Evolutionary conservation across 2,329 filamentous ascomycete species (phyloP).

Genomic region (Chaetomiaceae sp.): DNA sequence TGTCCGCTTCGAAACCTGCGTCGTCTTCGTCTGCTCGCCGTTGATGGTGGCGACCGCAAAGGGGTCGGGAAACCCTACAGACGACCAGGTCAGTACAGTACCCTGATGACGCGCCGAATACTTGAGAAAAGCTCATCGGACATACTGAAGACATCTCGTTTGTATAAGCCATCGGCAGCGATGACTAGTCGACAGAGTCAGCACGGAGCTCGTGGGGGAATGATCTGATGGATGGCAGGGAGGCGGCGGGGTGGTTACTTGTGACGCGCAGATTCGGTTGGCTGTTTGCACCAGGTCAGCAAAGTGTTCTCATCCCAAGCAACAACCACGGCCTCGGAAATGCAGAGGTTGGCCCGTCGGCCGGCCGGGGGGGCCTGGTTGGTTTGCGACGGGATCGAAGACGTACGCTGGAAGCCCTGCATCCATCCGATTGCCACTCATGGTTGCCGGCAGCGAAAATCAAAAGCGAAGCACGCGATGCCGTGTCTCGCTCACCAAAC

Average conservation of each 20-base stretch:
- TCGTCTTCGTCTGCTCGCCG: constrained; percentile 98
- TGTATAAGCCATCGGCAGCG: constrained; percentile 96
- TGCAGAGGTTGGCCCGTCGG: neutral
- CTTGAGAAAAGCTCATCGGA: constrained; percentile 27
- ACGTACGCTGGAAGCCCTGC: constrained; percentile 61
- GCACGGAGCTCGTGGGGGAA: constrained; percentile 4
- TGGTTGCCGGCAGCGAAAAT: constrained; percentile 31
- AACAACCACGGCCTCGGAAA: constrained; percentile 2
- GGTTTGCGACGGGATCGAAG: constrained; percentile 4
- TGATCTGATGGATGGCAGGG: constrained; percentile 18
- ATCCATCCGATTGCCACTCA: constrained; percentile 49
- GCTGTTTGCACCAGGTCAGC: constrained; percentile 39
- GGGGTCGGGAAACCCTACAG: constrained; percentile 87
- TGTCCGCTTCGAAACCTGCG: constrained; percentile 92
- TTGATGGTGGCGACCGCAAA: constrained; percentile 96
- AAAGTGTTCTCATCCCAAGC: constrained; percentile 18
- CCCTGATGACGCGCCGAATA: neutral
- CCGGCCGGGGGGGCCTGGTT: constrained; percentile 31
- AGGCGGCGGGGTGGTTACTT: constrained; percentile 54
- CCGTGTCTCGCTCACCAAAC: constrained; percentile 16
- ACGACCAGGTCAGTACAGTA: constrained; percentile 1
- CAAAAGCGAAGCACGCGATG: constrained; percentile 15
- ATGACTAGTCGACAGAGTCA: constrained; percentile 64
- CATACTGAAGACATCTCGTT: constrained; percentile 98
- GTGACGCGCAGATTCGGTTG: constrained; percentile 88